These are phyloP conservation scores for Diaporthe amygdali DNA, from an alignment of 2,329 filamentous ascomycete genomes.

Conservation along the genomic window DNA sequence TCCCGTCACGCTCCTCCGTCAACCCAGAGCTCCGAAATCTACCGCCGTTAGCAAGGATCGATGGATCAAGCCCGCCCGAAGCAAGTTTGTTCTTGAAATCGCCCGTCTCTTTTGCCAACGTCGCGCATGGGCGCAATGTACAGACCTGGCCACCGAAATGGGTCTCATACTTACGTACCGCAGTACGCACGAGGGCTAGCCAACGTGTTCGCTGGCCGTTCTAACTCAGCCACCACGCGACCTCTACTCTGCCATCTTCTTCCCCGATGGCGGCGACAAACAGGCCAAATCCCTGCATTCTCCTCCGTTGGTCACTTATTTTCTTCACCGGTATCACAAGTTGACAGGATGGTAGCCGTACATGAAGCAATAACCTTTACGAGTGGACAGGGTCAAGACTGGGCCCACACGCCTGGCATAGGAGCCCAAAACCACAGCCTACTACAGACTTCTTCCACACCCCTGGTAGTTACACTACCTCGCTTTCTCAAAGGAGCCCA, in stretches of 20 bases:
- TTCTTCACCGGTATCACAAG: neutral
- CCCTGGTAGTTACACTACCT: neutral
- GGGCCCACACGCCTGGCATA: neutral
- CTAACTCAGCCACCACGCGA: neutral
- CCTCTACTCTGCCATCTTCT: neutral
- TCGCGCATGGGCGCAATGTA: neutral
- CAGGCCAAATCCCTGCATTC: neutral
- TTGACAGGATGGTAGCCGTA: neutral
- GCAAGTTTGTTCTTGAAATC: neutral
- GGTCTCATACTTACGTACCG: neutral
- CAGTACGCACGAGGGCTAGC: neutral
- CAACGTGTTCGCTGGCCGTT: neutral
- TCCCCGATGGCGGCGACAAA: neutral
- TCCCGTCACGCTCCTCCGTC: neutral
- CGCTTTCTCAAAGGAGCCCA: neutral
- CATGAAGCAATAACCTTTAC: neutral
- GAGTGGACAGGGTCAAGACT: neutral
- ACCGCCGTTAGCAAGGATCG: neutral
- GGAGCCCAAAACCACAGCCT: neutral
- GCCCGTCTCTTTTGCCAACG: neutral
- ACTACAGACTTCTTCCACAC: neutral
- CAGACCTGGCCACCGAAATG: neutral
- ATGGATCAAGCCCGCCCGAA: neutral
- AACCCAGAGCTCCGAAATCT: neutral
- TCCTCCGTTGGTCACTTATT: neutral